Percentiles rank a stretch among this genome's conserved stretches.
Conservation (phyloP, 2,329 filamentous ascomycete species). For the Penicillium brasilianum region DNA sequence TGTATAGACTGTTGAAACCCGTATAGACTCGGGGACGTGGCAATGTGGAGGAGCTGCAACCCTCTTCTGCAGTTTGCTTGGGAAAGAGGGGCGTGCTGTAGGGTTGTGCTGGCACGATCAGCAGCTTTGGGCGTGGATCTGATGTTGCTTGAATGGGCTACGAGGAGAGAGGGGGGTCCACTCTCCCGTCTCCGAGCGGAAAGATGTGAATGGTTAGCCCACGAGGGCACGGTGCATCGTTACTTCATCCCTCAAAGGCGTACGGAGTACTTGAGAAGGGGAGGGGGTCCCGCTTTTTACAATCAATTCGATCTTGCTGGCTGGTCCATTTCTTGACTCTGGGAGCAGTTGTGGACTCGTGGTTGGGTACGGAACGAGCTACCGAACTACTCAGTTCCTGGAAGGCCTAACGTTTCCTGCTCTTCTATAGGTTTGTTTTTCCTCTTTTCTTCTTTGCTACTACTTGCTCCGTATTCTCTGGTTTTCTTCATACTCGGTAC, state of each 20-base stretch:
- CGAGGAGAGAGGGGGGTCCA: not conserved
- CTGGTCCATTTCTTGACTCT: not conserved
- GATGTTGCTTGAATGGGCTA: not conserved
- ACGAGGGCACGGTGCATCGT: slow-evolving; percentile 1
- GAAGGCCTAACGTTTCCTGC: not conserved
- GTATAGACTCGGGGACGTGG: not conserved
- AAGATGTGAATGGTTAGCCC: not conserved
- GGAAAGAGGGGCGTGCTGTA: slow-evolving; percentile 1
- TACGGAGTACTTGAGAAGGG: not conserved
- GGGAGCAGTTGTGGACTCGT: not conserved
- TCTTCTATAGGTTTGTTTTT: slow-evolving; percentile 3
- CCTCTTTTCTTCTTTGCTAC: not conserved
- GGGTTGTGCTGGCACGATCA: slow-evolving; percentile 8
- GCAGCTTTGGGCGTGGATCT: not conserved
- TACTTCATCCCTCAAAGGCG: not conserved
- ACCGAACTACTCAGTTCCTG: slow-evolving; percentile 6
- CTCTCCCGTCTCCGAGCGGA: not conserved
- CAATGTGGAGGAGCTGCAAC: not conserved
- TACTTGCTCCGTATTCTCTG: not conserved
- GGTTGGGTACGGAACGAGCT: slow-evolving; percentile 1
- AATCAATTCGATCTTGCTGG: not conserved
- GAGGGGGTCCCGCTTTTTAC: too few relatives aligned
- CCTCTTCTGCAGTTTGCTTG: not conserved
- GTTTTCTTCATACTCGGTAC: not conserved
- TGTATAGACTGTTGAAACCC: too few relatives aligned